Evolutionary conservation across 148 eudicot species (phyloP).

Genomic region (Fagopyrum homotropicum): DNA sequence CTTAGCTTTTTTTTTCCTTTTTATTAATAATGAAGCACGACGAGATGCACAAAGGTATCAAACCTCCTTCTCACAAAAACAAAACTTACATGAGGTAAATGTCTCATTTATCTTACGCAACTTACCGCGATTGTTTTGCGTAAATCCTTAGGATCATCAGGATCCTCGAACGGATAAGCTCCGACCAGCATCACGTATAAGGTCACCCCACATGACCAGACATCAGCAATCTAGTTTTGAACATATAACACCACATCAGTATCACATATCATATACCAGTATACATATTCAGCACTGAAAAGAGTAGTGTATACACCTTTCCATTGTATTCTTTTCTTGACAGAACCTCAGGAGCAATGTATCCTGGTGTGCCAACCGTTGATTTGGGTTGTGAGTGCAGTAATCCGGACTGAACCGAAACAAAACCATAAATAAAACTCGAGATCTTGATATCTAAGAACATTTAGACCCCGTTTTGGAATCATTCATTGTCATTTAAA

Average conservation of each 20-base stretch:
- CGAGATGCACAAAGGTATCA: too few species aligned
- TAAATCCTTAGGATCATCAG: slow-evolving; percentile 62
- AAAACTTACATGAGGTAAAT: too few species aligned
- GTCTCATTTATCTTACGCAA: not conserved
- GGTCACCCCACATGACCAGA: slow-evolving; percentile 96
- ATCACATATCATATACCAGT: too few species aligned
- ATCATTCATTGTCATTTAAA: too few species aligned
- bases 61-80: too few species aligned
- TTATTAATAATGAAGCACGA: too few species aligned
- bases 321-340: slow-evolving; percentile 92
- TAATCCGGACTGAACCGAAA: slow-evolving; percentile 45
- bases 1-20: too few species aligned
- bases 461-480: too few species aligned
- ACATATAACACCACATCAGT: too few species aligned
- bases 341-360: slow-evolving; percentile 90
- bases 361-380: slow-evolving; percentile 94
- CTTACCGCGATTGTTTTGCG: slow-evolving; percentile 61
- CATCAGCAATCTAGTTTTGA: slow-evolving; percentile 69
- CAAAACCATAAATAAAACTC: not conserved
- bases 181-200: slow-evolving; percentile 84
- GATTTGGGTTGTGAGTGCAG: slow-evolving; percentile 96
- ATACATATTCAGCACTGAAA: not conserved
- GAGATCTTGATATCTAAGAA: not conserved
- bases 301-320: slow-evolving; percentile 38
- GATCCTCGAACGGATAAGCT: slow-evolving; percentile 88